Evolutionary conservation across 495 filamentous ascomycete genomes (phyloP).

Genomic region (Podospora pseudocomata): DNA sequence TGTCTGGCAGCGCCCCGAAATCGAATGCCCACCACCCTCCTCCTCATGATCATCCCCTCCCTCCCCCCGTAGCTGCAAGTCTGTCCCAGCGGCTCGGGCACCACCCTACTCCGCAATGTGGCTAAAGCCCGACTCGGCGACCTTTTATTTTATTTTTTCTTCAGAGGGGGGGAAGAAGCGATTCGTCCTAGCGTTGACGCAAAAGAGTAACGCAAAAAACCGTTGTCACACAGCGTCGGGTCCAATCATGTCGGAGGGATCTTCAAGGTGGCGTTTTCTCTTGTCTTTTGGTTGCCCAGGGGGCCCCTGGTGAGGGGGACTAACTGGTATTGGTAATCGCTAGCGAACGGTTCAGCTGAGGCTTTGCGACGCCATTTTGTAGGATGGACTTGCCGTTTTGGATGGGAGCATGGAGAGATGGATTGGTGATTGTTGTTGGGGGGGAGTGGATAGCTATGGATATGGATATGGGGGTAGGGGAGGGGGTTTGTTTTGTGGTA

Average conservation of each 20-base stretch:
- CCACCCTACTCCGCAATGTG: constrained; percentile 31
- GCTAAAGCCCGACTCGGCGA: constrained; percentile 41
- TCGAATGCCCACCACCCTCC: background rate
- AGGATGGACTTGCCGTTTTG: background rate
- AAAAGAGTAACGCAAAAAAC: constrained; percentile 26
- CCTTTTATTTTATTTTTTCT: constrained; percentile 28
- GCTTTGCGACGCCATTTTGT: constrained; percentile 23
- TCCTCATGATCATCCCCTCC: background rate
- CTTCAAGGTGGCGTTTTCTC: constrained; percentile 28
- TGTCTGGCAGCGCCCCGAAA: background rate
- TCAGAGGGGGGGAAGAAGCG: constrained; percentile 25
- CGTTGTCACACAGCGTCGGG: constrained; percentile 40
- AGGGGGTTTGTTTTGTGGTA: no score
- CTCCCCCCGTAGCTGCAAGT: background rate
- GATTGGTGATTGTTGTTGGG: no score
- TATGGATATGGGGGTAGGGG: no score
- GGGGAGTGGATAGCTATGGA: no score
- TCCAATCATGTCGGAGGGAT: constrained; percentile 27
- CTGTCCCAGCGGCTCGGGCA: constrained; percentile 31
- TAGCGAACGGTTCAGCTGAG: constrained; percentile 37
- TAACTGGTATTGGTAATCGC: constrained; percentile 31
- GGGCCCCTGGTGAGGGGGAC: constrained; percentile 9
- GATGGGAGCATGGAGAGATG: background rate
- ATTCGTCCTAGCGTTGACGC: constrained; percentile 38
- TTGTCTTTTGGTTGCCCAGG: constrained; percentile 5